Conservation (phyloP, 2,329 filamentous ascomycete species). For the Decorospora gaudefroyi region DNA sequence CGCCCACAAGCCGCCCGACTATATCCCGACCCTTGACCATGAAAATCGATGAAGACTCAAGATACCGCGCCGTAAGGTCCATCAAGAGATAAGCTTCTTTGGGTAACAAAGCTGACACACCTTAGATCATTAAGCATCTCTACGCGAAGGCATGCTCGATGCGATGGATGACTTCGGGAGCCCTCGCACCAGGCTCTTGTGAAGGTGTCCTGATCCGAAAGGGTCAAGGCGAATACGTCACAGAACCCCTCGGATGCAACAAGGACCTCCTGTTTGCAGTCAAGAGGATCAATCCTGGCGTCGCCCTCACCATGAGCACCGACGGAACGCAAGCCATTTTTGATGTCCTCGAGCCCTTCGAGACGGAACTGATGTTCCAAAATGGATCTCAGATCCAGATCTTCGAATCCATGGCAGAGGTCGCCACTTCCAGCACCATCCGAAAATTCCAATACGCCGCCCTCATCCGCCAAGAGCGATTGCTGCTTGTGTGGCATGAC, state of each 20-base stretch:
- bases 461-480: constrained; percentile 71
- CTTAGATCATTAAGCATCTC: constrained; percentile 37
- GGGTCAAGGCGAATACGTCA: constrained; percentile 68
- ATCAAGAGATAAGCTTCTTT: neutral
- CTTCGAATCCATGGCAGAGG: constrained; percentile 52
- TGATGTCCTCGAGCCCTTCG: constrained; percentile 47
- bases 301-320: constrained; percentile 57
- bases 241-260: constrained; percentile 49
- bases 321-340: constrained; percentile 55
- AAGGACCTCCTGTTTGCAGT: constrained; percentile 51
- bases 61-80: constrained; percentile 30
- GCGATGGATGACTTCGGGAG: constrained; percentile 27
- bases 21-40: constrained; percentile 19
- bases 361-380: constrained; percentile 49
- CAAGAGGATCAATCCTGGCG: constrained; percentile 52
- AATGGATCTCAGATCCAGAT: constrained; percentile 55
- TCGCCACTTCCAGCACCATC: constrained; percentile 55
- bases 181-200: constrained; percentile 16
- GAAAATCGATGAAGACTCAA: constrained; percentile 33
- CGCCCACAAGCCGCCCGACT: constrained; percentile 11
- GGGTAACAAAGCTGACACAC: neutral
- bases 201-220: constrained; percentile 75
- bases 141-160: constrained; percentile 31
- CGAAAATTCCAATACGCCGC: constrained; percentile 82
- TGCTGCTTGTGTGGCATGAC: constrained; percentile 80